Percentiles rank a stretch among this genome's conserved stretches.
These are phyloP conservation scores for Citropsis articulata DNA, from an alignment of 345 rosid genomes.

Conservation along the genomic window DNA sequence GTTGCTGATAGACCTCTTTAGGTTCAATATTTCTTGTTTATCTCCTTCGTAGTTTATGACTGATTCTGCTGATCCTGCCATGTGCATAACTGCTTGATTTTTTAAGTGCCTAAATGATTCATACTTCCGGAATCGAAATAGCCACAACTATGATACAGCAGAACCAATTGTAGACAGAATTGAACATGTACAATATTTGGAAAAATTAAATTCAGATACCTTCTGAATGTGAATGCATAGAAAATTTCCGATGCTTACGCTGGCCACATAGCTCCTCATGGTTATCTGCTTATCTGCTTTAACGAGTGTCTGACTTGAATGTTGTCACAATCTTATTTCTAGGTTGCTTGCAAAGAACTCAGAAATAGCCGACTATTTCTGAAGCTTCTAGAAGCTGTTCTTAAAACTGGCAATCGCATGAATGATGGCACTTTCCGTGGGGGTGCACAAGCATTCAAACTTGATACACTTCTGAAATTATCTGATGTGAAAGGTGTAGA, in stretches of 20 bases:
- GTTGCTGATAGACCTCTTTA: neutral
- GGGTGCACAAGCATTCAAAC: constrained; percentile 96
- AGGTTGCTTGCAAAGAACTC: constrained; percentile 94
- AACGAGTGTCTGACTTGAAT: neutral
- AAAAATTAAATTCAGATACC: neutral
- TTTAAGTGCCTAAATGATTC: neutral
- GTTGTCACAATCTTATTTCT: constrained; percentile 9
- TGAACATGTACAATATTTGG: neutral
- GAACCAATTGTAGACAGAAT: neutral
- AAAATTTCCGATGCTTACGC: neutral
- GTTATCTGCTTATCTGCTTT: neutral
- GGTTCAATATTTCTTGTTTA: neutral
- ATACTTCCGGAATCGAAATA: neutral
- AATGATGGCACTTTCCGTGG: constrained; percentile 97
- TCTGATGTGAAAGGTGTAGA: constrained; percentile 93
- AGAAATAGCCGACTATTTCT: constrained; percentile 79
- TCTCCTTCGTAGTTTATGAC: neutral
- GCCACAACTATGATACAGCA: neutral
- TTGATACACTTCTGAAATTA: constrained; percentile 92
- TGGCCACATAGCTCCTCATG: neutral
- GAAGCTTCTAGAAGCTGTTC: constrained; percentile 97
- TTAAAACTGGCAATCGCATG: constrained; percentile 99
- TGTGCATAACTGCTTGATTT: neutral
- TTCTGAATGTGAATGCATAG: neutral
- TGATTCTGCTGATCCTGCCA: neutral